phyloP scores from a whole-genome alignment of 2,329 filamentous ascomycete genomes.

The Xylariaceae sp. region DNA sequence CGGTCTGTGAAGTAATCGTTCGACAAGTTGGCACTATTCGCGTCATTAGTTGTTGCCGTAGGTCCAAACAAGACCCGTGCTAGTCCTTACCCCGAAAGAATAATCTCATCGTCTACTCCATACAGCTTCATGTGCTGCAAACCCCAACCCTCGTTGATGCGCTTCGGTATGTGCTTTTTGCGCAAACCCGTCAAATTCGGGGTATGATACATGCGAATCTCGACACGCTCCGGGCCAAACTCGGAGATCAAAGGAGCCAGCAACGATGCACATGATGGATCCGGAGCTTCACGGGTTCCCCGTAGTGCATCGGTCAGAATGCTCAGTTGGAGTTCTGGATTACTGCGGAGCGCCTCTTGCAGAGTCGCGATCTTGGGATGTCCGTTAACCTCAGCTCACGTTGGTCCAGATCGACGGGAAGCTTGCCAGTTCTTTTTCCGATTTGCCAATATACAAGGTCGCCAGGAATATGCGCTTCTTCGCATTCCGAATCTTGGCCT shows the following conservation, averaged over 20 bases:
- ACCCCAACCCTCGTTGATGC: slow-evolving; percentile 98
- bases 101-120: slow-evolving; percentile 89
- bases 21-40: slow-evolving; percentile 69
- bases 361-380: slow-evolving; percentile 63
- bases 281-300: slow-evolving; percentile 83
- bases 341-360: slow-evolving; percentile 65
- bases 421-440: slow-evolving; percentile 73
- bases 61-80: neutral
- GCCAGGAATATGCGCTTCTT: slow-evolving; percentile 80
- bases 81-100: slow-evolving; percentile 70
- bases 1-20: slow-evolving; percentile 94
- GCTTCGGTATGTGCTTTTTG: slow-evolving; percentile 76
- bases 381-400: slow-evolving; percentile 15
- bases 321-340: slow-evolving; percentile 73
- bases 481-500: slow-evolving; percentile 77
- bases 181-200: slow-evolving; percentile 85
- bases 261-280: slow-evolving; percentile 81
- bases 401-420: slow-evolving; percentile 2
- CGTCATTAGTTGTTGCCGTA: slow-evolving; percentile 17
- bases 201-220: slow-evolving; percentile 96
- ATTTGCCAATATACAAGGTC: slow-evolving; percentile 95
- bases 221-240: slow-evolving; percentile 78
- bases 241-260: slow-evolving; percentile 77
- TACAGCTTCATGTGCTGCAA: slow-evolving; percentile 99
- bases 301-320: slow-evolving; percentile 88